phyloP scores from a whole-genome alignment of 148 eudicot species.

The Rhododendron molle region DNA sequence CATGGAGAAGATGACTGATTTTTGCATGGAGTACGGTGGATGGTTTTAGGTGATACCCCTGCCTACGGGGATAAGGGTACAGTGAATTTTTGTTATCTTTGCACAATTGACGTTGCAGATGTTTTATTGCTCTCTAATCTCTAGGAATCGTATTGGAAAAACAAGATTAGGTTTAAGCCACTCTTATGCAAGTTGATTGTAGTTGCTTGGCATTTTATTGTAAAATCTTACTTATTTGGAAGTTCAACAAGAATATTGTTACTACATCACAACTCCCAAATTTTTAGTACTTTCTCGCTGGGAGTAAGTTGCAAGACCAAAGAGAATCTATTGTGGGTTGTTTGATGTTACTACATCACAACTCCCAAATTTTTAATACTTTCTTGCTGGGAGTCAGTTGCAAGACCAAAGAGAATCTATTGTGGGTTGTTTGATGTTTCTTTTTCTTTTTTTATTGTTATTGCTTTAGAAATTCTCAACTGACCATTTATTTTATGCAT shows the following conservation, averaged over 20 bases:
- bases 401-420: not conserved
- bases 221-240: not conserved
- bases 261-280: not conserved
- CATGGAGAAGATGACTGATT: not conserved
- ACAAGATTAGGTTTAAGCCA: not conserved
- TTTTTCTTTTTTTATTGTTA: too few species aligned
- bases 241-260: not conserved
- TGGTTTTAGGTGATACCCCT: conserved; percentile 1
- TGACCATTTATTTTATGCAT: not conserved
- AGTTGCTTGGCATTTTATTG: not conserved
- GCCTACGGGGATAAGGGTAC: not conserved
- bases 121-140: not conserved
- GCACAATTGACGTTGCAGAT: not conserved
- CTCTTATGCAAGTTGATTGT: not conserved
- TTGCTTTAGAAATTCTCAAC: not conserved
- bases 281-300: too few species aligned
- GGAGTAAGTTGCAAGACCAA: not conserved
- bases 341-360: not conserved
- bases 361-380: not conserved
- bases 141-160: not conserved
- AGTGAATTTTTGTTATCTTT: not conserved
- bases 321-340: not conserved
- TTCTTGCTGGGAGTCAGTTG: not conserved
- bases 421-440: not conserved
- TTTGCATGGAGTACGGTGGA: not conserved